Conservation (phyloP, 805 yeast genomes). For the Yarrowia phangngaensis region DNA sequence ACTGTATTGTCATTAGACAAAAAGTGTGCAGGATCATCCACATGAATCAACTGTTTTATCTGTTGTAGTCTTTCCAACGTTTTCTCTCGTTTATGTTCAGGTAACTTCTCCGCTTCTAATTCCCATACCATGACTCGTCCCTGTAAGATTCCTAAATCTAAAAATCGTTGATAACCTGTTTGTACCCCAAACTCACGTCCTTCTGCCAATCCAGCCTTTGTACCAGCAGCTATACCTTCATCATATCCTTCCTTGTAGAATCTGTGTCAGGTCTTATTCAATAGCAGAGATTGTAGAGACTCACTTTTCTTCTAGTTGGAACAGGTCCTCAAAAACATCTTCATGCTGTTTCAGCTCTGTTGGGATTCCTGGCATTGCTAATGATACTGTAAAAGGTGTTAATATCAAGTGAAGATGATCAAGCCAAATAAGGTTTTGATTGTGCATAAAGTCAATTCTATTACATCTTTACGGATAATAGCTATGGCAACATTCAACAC, state of each 20-base stretch:
- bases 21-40: constrained; percentile 39
- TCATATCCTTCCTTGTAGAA: constrained; percentile 64
- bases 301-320: constrained; percentile 56
- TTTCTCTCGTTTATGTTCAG: constrained; percentile 14
- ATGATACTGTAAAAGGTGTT: neutral
- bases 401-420: no score
- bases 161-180: constrained; percentile 42
- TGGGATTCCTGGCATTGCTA: constrained; percentile 1
- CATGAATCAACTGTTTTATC: constrained; percentile 30
- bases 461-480: neutral
- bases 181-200: constrained; percentile 77
- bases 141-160: constrained; percentile 64
- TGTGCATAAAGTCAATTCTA: no score
- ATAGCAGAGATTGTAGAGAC: constrained; percentile 13
- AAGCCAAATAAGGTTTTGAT: no score
- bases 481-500: constrained; percentile 17
- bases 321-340: constrained; percentile 47
- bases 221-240: constrained; percentile 66
- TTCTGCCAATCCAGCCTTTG: constrained; percentile 57
- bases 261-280: constrained; percentile 35
- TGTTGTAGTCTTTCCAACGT: constrained; percentile 26
- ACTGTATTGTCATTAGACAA: constrained; percentile 51
- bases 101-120: constrained; percentile 26
- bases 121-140: constrained; percentile 46
- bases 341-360: constrained; percentile 26